Evolutionary conservation across 306 rosid genomes (phyloP).

Genomic region (Dalbergia cochinchinensis): DNA sequence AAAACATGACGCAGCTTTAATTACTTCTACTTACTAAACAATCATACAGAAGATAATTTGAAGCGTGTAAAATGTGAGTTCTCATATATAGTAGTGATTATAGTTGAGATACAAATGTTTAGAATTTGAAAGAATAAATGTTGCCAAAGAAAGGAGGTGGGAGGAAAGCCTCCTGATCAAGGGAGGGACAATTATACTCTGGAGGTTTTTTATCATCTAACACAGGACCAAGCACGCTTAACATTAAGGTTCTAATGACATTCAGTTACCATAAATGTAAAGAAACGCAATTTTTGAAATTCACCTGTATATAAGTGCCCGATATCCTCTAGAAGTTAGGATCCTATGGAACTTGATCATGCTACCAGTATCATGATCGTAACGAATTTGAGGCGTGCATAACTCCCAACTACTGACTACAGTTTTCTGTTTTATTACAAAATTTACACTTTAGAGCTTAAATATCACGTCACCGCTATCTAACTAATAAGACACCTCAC

Average conservation of each 20-base stretch:
- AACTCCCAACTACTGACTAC: conserved; percentile 59
- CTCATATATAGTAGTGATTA: too few species aligned
- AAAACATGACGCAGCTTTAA: neutral
- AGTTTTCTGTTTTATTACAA: conserved; percentile 47
- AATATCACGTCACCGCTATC: neutral
- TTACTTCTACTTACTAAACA: neutral
- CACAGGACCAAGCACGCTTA: too few species aligned
- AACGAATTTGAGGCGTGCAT: conserved; percentile 52
- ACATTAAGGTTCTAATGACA: neutral
- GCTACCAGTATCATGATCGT: conserved; percentile 65
- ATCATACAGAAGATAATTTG: neutral
- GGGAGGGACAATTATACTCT: too few species aligned
- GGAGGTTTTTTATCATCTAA: too few species aligned
- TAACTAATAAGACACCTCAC: conserved; percentile 51
- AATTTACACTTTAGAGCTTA: neutral
- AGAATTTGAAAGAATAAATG: neutral
- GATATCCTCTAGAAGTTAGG: conserved; percentile 67
- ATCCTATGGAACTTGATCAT: conserved; percentile 70
- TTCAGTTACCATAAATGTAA: neutral
- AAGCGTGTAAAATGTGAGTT: neutral
- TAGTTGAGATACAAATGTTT: neutral
- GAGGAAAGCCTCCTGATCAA: too few species aligned
- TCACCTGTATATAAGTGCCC: conserved; percentile 74
- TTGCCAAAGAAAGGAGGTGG: too few species aligned
- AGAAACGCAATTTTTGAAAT: neutral